Conservation (phyloP, 768 basidiomycete genomes). For the Macrolepiota albuminosa region DNA sequence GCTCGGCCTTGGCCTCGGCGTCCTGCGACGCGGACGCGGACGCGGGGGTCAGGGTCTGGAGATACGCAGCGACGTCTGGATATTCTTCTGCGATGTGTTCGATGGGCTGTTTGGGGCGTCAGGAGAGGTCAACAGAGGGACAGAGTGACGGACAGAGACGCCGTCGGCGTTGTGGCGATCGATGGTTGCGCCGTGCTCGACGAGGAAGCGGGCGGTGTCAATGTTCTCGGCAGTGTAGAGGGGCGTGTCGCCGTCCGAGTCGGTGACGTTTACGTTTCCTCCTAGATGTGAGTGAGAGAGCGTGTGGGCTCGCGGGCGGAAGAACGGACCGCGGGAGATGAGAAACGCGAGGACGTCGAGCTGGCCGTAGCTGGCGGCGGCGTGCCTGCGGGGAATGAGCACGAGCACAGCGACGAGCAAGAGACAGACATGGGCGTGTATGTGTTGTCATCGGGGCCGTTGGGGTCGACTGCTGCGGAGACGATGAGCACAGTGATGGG, state of each 20-base stretch:
- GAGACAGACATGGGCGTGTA: constrained; percentile 74
- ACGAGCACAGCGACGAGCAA: constrained; percentile 9
- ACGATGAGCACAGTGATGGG: constrained; percentile 25
- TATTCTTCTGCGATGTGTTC: constrained; percentile 70
- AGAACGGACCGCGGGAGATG: constrained; percentile 53
- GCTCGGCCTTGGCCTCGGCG: constrained; percentile 61
- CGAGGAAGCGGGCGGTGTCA: constrained; percentile 71
- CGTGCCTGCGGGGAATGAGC: constrained; percentile 54
- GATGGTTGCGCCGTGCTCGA: constrained; percentile 71
- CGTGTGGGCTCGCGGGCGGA: constrained; percentile 2
- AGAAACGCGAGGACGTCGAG: constrained; percentile 73
- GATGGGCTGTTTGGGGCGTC: constrained; percentile 46
- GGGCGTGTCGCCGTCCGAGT: constrained; percentile 88
- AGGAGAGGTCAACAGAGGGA: constrained; percentile 1
- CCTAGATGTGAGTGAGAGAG: constrained; percentile 35
- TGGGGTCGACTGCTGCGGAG: constrained; percentile 57
- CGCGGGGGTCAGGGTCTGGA: constrained; percentile 41
- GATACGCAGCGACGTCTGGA: constrained; percentile 57
- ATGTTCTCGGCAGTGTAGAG: constrained; percentile 85
- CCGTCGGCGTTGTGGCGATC: constrained; percentile 66
- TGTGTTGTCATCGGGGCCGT: constrained; percentile 63
- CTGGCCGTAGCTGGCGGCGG: constrained; percentile 90
- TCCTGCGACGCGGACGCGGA: constrained; percentile 49
- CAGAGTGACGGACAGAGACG: constrained; percentile 53
- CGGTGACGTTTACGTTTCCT: constrained; percentile 82